phyloP scores from a whole-genome alignment of 371 early-diverging fungal species.

The Haplosporangium sp. region DNA sequence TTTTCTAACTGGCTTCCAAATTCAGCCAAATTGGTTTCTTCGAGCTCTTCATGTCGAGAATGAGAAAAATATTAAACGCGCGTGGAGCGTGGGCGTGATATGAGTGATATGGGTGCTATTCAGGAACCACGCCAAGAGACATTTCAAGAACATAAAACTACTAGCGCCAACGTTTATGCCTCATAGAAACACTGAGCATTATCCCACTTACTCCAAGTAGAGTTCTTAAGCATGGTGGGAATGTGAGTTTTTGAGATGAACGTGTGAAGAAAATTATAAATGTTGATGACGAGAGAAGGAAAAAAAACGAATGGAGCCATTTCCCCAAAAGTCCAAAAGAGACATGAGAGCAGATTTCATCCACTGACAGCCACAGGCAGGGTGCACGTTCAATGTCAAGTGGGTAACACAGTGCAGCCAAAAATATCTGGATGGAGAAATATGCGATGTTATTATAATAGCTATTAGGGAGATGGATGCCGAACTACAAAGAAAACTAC shows the following conservation, averaged over 20 bases:
- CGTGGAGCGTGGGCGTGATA: neutral
- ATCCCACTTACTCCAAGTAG: slow-evolving; percentile 59
- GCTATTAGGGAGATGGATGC: no score
- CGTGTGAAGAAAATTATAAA: neutral
- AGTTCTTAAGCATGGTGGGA: slow-evolving; percentile 60
- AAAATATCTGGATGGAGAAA: no score
- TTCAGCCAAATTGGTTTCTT: slow-evolving; percentile 79
- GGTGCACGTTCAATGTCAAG: no score
- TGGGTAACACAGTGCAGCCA: no score
- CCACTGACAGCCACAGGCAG: no score
- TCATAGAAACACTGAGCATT: no score
- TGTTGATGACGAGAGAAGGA: neutral
- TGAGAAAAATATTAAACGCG: neutral
- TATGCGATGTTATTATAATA: no score
- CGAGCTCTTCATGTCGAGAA: slow-evolving; percentile 59
- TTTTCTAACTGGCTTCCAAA: slow-evolving; percentile 78
- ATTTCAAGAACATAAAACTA: neutral
- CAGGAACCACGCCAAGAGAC: neutral
- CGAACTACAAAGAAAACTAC: no score
- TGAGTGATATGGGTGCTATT: neutral
- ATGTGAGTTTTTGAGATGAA: neutral
- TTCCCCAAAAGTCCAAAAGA: neutral
- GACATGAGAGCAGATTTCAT: neutral
- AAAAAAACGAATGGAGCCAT: neutral
- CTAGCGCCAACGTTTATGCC: neutral